Percentiles rank a stretch among this genome's conserved stretches.
phyloP scores from a whole-genome alignment of 208 protist genomes.

The Trypanosomatidae sp. region DNA sequence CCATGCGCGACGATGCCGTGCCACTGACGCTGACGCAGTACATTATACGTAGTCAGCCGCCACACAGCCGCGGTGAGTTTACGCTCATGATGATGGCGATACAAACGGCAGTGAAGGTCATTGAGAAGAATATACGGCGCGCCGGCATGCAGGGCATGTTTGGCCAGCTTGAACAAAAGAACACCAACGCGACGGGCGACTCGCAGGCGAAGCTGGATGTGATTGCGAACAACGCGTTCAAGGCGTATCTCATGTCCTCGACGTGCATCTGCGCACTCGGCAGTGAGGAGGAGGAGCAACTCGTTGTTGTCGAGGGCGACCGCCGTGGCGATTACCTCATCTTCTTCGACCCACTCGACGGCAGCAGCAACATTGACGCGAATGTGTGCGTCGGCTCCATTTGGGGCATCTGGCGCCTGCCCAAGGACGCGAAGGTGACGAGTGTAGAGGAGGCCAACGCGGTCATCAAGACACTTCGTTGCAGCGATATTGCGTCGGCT shows the following conservation, averaged over 20 bases:
- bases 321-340: conserved; percentile 83
- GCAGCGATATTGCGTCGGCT: conserved; percentile 61
- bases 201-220: conserved; percentile 81
- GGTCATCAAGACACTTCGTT: conserved; percentile 43
- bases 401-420: conserved; percentile 79
- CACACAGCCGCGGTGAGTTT: conserved; percentile 64
- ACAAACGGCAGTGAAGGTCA: conserved; percentile 78
- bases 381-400: conserved; percentile 94
- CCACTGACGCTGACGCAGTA: conserved; percentile 75
- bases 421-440: conserved; percentile 59
- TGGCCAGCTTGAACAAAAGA: conserved; percentile 38
- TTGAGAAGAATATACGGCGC: conserved; percentile 76
- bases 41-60: conserved; percentile 69
- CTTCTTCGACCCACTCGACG: conserved; percentile 95
- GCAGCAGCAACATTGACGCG: conserved; percentile 95
- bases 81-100: conserved; percentile 87
- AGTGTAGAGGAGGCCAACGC: conserved; percentile 67
- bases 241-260: conserved; percentile 69
- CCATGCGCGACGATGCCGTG: conserved; percentile 5
- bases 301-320: conserved; percentile 45
- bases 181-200: conserved; percentile 65
- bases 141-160: conserved; percentile 78
- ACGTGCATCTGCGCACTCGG: conserved; percentile 52
- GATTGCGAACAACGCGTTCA: conserved; percentile 79
- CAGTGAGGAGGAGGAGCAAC: conserved; percentile 74